Percentiles rank a stretch among this genome's conserved stretches.
phyloP scores from a whole-genome alignment of 352 stramenopile genomes.

The Globisporangium splendens region DNA sequence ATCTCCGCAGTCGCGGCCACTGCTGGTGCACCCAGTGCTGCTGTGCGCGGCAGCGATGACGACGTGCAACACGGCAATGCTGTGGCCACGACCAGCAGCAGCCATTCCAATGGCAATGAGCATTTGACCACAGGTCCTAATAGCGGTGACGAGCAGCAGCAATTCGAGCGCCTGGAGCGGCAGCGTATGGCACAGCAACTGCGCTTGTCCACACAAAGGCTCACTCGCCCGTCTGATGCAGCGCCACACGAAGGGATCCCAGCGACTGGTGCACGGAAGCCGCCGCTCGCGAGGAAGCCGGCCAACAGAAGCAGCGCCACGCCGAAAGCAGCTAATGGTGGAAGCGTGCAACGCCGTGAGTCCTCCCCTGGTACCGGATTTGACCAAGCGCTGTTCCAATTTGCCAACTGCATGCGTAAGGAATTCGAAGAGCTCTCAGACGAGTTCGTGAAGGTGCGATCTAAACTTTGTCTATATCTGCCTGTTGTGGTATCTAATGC shows the following conservation, averaged over 20 bases:
- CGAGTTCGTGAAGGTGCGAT: constrained; percentile 32
- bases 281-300: neutral
- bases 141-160: neutral
- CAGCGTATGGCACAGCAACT: neutral
- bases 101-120: neutral
- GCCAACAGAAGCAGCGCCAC: too few species aligned
- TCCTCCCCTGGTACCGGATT: constrained; percentile 19
- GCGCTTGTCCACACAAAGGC: neutral
- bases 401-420: constrained; percentile 26
- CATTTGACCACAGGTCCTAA: neutral
- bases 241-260: neutral
- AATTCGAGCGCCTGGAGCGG: neutral
- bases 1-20: too few species aligned
- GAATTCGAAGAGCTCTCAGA: constrained; percentile 36
- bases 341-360: constrained; percentile 7
- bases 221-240: neutral
- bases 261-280: neutral
- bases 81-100: neutral
- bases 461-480: neutral
- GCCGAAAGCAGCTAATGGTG: neutral
- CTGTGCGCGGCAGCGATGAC: too few species aligned
- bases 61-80: too few species aligned
- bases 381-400: constrained; percentile 35
- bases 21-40: too few species aligned
- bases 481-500: constrained; percentile 1